Evolutionary conservation across 1,284 basidiomycete species (phyloP), one percentile per base, ranked within the genome.

Genomic region (Apiotrichum sp.): DNA sequence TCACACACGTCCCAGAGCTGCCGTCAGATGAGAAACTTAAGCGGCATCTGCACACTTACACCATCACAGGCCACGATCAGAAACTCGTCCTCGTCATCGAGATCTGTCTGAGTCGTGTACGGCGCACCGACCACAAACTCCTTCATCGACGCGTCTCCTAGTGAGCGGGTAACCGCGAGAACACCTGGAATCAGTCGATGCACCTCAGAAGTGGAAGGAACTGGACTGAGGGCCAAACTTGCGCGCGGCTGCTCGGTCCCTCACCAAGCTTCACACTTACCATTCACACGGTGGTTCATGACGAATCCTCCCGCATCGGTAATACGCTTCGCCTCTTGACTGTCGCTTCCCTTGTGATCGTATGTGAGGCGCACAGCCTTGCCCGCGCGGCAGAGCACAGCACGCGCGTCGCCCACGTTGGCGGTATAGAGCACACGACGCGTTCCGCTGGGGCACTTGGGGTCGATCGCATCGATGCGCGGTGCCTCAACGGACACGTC

Each of bases 131-230:
- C 95, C 7, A 99, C 95, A 71, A 96, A 99, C 69, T 98, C 95
- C 77, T 99, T 99, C 95, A 99, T 98, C 6, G 92, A 89, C 0
- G 91, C 88, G 72, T 99, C 96, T 47, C 96, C 96, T 44, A 99
- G 79, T 64, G 92, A 95, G 50, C 96, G 82, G 14, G 96, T 99
- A 16, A 99, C 96, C 8, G 93, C 93, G 54, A 99, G 80, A 9
- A 98, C 93, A 41, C 91, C 79, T 78, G 56, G 55, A 29, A 11
- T 45, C 10, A n/a, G 36, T 38, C 8, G 35, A 22, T 22, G 22
- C 22, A 22, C 22, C 22, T 22, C 22, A 22, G 22, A 22, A 22
- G 22, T 22, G 22, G 22, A 22, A 22, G 22, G 22, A 22, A 22
- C 22, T 22, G 22, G 22, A n/a, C n/a, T n/a, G n/a, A n/a, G n/a